A percentile compares a stretch with the other conserved stretches of the same genome.
Evolutionary conservation across 177 flowering plant genomes (phyloP).

Genomic region (Vitis hybrid): DNA sequence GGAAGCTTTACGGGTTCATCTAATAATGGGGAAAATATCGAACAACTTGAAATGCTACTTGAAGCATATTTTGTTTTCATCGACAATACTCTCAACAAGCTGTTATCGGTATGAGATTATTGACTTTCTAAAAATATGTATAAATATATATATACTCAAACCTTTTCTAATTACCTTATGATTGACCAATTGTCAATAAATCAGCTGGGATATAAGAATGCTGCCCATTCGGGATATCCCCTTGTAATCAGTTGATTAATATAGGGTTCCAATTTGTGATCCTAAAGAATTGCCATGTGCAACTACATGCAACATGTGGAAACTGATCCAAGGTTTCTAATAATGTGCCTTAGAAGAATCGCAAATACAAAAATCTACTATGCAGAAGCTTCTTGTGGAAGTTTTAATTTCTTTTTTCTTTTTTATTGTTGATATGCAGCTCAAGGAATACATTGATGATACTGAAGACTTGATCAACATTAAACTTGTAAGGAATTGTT

Average conservation of each 20-base stretch:
- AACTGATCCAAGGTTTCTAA: too few relatives aligned
- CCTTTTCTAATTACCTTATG: too few relatives aligned
- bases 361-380: background rate
- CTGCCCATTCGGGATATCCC: too few relatives aligned
- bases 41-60: constrained; percentile 93
- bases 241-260: too few relatives aligned
- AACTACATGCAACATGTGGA: too few relatives aligned
- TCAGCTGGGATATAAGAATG: too few relatives aligned
- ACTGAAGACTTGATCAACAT: constrained; percentile 92
- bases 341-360: too few relatives aligned
- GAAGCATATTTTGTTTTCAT: constrained; percentile 93
- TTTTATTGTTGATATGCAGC: constrained; percentile 48
- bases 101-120: constrained; percentile 61
- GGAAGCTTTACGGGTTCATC: constrained; percentile 67
- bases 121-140: background rate
- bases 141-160: too few relatives aligned
- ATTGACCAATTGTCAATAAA: background rate
- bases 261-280: background rate
- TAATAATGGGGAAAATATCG: constrained; percentile 55
- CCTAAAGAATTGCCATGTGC: background rate
- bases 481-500: constrained; percentile 58
- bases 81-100: constrained; percentile 76
- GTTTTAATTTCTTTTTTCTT: background rate
- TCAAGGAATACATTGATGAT: constrained; percentile 88
- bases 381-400: background rate